A percentile compares a stretch with the other conserved stretches of the same genome.
phyloP scores from a whole-genome alignment of 2,329 filamentous ascomycete species.

The Lasiodiplodia sp. region DNA sequence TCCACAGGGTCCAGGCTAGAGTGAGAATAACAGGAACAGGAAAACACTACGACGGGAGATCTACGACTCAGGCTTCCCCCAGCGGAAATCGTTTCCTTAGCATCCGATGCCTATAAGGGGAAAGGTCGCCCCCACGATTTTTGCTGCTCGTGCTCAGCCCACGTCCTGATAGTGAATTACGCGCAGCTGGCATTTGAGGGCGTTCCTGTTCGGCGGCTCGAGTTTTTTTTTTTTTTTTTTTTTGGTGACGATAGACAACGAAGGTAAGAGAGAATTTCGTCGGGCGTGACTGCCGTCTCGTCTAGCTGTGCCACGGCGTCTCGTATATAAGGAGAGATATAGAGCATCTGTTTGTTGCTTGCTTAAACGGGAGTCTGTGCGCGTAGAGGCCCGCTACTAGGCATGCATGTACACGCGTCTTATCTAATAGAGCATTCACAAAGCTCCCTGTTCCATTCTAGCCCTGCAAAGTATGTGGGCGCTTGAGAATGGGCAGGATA shows the following conservation, averaged over 20 bases:
- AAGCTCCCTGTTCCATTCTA: no score
- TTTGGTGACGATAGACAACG: no score
- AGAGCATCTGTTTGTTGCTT: background rate
- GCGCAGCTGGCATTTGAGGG: no score
- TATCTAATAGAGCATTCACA: no score
- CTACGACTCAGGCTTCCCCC: background rate
- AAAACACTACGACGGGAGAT: conserved; percentile 1
- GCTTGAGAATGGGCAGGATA: background rate
- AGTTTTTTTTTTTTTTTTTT: no score
- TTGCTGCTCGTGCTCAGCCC: background rate
- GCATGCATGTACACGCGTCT: background rate
- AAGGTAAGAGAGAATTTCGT: background rate
- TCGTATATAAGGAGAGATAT: background rate
- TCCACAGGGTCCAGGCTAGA: background rate
- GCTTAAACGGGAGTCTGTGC: background rate
- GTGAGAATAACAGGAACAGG: background rate
- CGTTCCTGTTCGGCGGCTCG: no score
- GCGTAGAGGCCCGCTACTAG: background rate
- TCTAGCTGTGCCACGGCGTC: background rate
- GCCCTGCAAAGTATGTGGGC: background rate
- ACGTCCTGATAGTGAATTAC: background rate
- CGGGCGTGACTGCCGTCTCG: background rate
- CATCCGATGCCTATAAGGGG: background rate
- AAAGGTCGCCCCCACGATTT: background rate
- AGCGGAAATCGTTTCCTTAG: background rate